Percentiles rank a stretch among this genome's conserved stretches.
Evolutionary conservation across 805 yeast genomes (phyloP).

Genomic region (Yarrowia alimentaria): DNA sequence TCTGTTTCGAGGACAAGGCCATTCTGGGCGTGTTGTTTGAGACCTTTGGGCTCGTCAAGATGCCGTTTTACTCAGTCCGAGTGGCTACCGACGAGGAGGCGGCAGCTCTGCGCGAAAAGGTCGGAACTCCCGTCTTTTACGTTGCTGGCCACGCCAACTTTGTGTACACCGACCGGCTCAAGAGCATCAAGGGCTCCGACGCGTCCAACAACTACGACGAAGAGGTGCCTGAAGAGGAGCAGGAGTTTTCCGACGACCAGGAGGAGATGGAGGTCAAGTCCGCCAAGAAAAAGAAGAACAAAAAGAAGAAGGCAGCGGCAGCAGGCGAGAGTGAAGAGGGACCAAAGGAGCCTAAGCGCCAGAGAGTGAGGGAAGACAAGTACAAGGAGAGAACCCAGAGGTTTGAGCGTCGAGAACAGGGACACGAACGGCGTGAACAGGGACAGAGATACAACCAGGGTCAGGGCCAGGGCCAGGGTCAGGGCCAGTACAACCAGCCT

Average conservation of each 20-base stretch:
- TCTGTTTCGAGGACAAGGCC: conserved; percentile 71
- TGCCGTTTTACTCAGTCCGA: conserved; percentile 77
- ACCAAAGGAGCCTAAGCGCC: conserved; percentile 6
- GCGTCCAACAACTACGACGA: conserved; percentile 95
- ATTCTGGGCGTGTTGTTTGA: conserved; percentile 79
- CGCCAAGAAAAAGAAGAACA: conserved; percentile 59
- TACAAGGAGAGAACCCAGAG: conserved; percentile 9
- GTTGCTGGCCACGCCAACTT: conserved; percentile 82
- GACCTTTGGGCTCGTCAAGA: conserved; percentile 81
- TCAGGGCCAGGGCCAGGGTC: no score
- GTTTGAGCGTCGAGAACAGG: no score
- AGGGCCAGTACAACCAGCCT: no score
- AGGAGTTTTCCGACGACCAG: conserved; percentile 94
- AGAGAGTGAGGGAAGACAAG: conserved; percentile 1
- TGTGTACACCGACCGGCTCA: conserved; percentile 69
- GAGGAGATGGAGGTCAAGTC: conserved; percentile 71
- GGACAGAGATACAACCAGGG: no score
- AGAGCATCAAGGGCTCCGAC: conserved; percentile 78
- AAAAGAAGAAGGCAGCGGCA: conserved; percentile 41
- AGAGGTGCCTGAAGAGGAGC: conserved; percentile 88
- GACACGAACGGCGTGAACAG: no score
- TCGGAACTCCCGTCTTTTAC: conserved; percentile 63
- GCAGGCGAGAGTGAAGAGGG: conserved; percentile 29
- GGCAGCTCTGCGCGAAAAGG: conserved; percentile 46
- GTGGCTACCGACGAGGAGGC: conserved; percentile 54